Percentiles rank a stretch among this genome's conserved stretches.
phyloP scores from a whole-genome alignment of 2,329 filamentous ascomycete genomes.

The Purpureocillium takamizusanense region DNA sequence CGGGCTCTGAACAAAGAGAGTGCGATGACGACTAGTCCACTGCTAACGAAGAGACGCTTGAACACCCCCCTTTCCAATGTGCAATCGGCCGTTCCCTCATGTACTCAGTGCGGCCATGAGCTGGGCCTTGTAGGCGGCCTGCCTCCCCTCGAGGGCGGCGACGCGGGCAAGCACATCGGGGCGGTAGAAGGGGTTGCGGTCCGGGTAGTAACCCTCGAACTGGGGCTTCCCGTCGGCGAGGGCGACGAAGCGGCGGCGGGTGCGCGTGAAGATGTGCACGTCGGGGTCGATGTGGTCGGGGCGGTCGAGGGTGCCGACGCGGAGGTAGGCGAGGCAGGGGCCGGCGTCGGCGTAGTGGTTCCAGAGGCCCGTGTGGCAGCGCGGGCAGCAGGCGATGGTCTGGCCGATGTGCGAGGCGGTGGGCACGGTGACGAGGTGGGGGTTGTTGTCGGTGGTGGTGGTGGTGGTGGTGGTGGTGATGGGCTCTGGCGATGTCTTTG shows the following conservation, averaged over 20 bases:
- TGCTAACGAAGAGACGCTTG: too few relatives aligned
- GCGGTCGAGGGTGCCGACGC: slow-evolving; percentile 34
- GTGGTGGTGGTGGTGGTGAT: too few relatives aligned
- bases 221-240: slow-evolving; percentile 25
- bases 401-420: slow-evolving; percentile 31
- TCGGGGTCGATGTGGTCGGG: slow-evolving; percentile 29
- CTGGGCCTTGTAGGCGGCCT: slow-evolving; percentile 10
- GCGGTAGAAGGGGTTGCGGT: slow-evolving; percentile 20
- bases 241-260: slow-evolving; percentile 27
- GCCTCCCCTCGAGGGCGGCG: slow-evolving; percentile 12
- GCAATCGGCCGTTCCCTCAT: too few relatives aligned
- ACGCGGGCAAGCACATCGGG: slow-evolving; percentile 21
- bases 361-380: slow-evolving; percentile 31
- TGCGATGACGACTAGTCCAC: too few relatives aligned
- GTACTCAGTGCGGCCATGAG: slow-evolving; percentile 7
- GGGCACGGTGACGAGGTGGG: slow-evolving; percentile 21
- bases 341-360: slow-evolving; percentile 27
- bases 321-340: slow-evolving; percentile 24
- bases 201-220: slow-evolving; percentile 25
- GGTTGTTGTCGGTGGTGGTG: neutral
- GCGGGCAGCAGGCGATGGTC: slow-evolving; percentile 30
- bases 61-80: too few relatives aligned
- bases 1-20: too few relatives aligned
- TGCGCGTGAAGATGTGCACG: slow-evolving; percentile 33
- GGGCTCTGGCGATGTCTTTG: neutral